These are phyloP conservation scores for Penicillium freii DNA, from an alignment of 2,329 filamentous ascomycete genomes.

Conservation along the genomic window DNA sequence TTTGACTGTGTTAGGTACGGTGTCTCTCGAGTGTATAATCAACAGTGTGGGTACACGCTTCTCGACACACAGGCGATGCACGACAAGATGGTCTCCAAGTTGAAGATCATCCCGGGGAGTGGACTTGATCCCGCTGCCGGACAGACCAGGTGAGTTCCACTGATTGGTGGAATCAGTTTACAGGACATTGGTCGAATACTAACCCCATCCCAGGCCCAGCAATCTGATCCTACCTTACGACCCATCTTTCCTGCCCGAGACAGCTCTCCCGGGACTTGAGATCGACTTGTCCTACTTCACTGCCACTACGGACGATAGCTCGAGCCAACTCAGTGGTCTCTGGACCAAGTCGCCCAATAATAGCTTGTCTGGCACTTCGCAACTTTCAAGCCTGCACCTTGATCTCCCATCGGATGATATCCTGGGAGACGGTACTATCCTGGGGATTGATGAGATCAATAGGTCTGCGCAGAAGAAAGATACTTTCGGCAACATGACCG, in stretches of 20 bases:
- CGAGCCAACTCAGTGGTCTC: slow-evolving; percentile 34
- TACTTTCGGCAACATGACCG: slow-evolving; percentile 18
- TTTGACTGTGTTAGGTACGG: slow-evolving; percentile 57
- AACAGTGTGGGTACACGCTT: slow-evolving; percentile 85
- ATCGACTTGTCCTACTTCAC: slow-evolving; percentile 46
- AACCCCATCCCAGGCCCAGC: slow-evolving; percentile 54
- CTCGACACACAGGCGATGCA: slow-evolving; percentile 74
- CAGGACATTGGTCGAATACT: slow-evolving; percentile 37
- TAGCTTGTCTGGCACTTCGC: slow-evolving; percentile 30
- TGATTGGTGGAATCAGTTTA: too few species aligned
- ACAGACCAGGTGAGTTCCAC: slow-evolving; percentile 64
- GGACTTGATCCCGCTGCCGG: slow-evolving; percentile 69
- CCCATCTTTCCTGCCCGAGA: slow-evolving; percentile 71
- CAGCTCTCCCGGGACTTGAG: slow-evolving; percentile 60
- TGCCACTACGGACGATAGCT: slow-evolving; percentile 34
- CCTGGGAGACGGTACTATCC: slow-evolving; percentile 38
- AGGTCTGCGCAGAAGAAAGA: slow-evolving; percentile 36
- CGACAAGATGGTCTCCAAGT: slow-evolving; percentile 67
- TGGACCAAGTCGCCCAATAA: slow-evolving; percentile 36
- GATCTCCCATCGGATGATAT: slow-evolving; percentile 51
- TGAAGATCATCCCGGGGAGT: slow-evolving; percentile 57
- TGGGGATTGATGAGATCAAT: slow-evolving; percentile 43
- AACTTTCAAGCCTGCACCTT: slow-evolving; percentile 37
- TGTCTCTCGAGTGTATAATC: slow-evolving; percentile 77
- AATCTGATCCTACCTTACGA: slow-evolving; percentile 78